Evolutionary conservation across 225 moss, liverwort and hornwort genomes (phyloP).

Genomic region (Lunularia cruciata): DNA sequence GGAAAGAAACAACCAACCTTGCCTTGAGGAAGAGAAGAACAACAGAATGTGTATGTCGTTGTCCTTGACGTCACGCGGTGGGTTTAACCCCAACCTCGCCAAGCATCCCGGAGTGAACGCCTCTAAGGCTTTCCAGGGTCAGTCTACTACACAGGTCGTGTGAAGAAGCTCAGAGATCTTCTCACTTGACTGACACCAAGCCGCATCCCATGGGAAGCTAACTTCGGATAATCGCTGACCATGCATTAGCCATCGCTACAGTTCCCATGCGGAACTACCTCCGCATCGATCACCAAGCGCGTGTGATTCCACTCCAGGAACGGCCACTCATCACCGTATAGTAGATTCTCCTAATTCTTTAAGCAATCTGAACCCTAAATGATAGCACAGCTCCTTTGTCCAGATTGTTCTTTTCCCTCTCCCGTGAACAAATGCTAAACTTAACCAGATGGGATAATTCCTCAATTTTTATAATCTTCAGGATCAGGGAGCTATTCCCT

Average conservation of each 20-base stretch:
- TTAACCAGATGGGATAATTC: too few relatives aligned
- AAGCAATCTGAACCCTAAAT: neutral
- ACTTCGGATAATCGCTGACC: neutral
- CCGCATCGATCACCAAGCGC: conserved; percentile 12
- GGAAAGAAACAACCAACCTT: neutral
- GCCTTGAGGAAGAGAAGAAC: neutral
- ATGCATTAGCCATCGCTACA: conserved; percentile 4
- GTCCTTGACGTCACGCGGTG: neutral
- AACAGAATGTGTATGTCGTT: neutral
- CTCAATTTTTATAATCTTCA: neutral
- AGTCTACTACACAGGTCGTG: neutral
- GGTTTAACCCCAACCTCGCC: neutral
- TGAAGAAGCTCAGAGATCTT: neutral
- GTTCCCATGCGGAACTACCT: neutral
- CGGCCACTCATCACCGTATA: neutral
- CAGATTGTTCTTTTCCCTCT: too few relatives aligned
- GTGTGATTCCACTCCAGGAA: neutral
- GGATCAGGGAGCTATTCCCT: neutral
- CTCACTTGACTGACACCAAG: neutral
- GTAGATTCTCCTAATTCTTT: neutral
- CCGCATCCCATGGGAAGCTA: neutral
- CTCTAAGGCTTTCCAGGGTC: neutral
- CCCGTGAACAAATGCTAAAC: too few relatives aligned
- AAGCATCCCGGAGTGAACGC: conserved; percentile 3
- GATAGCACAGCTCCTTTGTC: too few relatives aligned